Conservation (phyloP, 2,329 filamentous ascomycete species). For the Stagonosporopsis cucurbitacearum region DNA sequence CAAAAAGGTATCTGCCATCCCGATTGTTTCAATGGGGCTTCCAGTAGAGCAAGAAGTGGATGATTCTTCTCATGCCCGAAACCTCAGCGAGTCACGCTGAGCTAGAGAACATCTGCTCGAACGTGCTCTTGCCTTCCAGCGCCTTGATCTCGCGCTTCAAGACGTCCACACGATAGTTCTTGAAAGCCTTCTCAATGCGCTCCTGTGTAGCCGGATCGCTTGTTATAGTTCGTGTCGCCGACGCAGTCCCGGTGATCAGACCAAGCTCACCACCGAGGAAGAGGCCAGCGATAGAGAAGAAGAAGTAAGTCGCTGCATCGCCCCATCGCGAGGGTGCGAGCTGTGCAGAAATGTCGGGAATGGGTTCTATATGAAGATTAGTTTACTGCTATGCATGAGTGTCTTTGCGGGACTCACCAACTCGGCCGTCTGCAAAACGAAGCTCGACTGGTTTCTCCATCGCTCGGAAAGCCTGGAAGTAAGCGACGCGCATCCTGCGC, state of each 20-base stretch:
- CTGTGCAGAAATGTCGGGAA: conserved; percentile 67
- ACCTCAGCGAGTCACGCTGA: conserved; percentile 11
- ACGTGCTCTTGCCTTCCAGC: conserved; percentile 56
- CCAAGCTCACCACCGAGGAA: conserved; percentile 71
- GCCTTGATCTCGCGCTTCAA: conserved; percentile 64
- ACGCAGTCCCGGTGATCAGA: conserved; percentile 62
- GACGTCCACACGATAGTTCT: conserved; percentile 68
- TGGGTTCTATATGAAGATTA: conserved; percentile 53
- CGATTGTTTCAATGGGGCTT: conserved; percentile 10
- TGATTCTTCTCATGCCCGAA: conserved; percentile 8
- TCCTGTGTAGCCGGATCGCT: conserved; percentile 60
- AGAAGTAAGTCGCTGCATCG: conserved; percentile 67
- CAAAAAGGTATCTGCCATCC: background rate
- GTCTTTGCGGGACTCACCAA: conserved; percentile 49
- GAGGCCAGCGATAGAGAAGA: conserved; percentile 67
- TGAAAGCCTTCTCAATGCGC: conserved; percentile 69
- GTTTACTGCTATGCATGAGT: background rate
- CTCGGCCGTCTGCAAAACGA: conserved; percentile 66
- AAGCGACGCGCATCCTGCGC: conserved; percentile 60
- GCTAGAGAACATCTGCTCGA: conserved; percentile 38
- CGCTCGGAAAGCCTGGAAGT: conserved; percentile 68
- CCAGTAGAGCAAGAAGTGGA: conserved; percentile 17
- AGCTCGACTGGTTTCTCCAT: conserved; percentile 68
- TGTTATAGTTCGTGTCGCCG: conserved; percentile 61
- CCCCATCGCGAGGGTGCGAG: conserved; percentile 64